These are phyloP conservation scores for Knufia fluminis DNA, from an alignment of 2,329 filamentous ascomycete genomes.

Conservation along the genomic window DNA sequence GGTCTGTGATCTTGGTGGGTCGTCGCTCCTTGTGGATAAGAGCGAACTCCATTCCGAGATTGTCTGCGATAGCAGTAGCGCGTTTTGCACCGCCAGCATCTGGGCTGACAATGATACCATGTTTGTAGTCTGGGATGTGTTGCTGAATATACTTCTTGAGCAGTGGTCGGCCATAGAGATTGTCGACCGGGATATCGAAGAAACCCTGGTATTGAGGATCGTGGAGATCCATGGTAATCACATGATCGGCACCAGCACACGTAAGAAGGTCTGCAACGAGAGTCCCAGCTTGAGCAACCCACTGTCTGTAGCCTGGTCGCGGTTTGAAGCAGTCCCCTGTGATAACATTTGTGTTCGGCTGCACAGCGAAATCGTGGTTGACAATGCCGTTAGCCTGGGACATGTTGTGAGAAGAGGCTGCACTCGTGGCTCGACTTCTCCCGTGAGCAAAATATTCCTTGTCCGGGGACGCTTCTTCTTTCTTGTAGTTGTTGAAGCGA, in stretches of 20 bases:
- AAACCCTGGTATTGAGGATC: constrained; percentile 97
- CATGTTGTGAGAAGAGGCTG: constrained; percentile 29
- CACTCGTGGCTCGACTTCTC: constrained; percentile 17
- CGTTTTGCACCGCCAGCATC: constrained; percentile 95
- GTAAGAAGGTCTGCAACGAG: constrained; percentile 89
- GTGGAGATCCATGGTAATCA: constrained; percentile 95
- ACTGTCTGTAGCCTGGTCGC: constrained; percentile 92
- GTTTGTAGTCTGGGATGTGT: constrained; percentile 72
- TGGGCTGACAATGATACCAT: constrained; percentile 87
- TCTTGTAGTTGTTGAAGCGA: constrained; percentile 31
- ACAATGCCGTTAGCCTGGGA: constrained; percentile 47
- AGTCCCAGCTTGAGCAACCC: constrained; percentile 95
- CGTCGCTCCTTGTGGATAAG: constrained; percentile 97
- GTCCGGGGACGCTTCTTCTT: constrained; percentile 25
- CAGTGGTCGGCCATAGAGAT: constrained; percentile 63
- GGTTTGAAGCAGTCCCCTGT: constrained; percentile 58
- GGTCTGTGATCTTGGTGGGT: constrained; percentile 76
- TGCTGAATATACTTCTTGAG: constrained; percentile 62
- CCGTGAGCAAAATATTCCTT: constrained; percentile 29
- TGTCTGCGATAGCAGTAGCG: constrained; percentile 89
- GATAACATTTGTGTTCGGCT: constrained; percentile 9
- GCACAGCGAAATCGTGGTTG: constrained; percentile 46
- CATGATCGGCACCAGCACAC: constrained; percentile 90
- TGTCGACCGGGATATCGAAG: constrained; percentile 97
- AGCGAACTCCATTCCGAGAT: constrained; percentile 87